A percentile compares a stretch with the other conserved stretches of the same genome.
phyloP scores from a whole-genome alignment of 345 rosid species.

The Eucalyptus decipiens region DNA sequence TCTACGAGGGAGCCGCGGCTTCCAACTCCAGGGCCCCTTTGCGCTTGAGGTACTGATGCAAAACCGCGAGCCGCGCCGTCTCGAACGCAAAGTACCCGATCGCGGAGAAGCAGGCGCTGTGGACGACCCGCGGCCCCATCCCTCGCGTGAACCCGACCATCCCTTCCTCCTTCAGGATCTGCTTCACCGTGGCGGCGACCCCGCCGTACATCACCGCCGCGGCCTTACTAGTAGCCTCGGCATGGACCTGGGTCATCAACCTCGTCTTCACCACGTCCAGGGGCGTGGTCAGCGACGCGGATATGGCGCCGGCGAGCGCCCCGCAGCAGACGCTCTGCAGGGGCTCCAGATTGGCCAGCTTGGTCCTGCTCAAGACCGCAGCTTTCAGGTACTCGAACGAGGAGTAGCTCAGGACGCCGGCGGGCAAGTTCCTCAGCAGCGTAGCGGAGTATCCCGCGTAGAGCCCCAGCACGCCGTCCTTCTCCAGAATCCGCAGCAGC shows the following conservation, averaged over 20 bases:
- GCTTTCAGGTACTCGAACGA: conserved; percentile 87
- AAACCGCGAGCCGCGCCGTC: conserved; percentile 73
- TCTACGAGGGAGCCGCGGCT: not conserved
- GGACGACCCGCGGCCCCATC: conserved; percentile 83
- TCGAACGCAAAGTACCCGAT: conserved; percentile 92
- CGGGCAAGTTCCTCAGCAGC: conserved; percentile 75
- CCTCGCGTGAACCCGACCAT: conserved; percentile 79
- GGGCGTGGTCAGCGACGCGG: conserved; percentile 82
- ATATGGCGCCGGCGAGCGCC: conserved; percentile 90
- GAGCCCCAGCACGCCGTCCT: conserved; percentile 81
- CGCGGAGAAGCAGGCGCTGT: conserved; percentile 89
- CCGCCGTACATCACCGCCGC: conserved; percentile 60
- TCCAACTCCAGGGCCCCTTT: conserved; percentile 15
- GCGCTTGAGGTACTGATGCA: conserved; percentile 58
- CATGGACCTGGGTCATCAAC: conserved; percentile 77
- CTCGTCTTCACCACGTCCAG: conserved; percentile 91
- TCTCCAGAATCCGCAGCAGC: conserved; percentile 55
- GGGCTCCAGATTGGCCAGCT: conserved; percentile 61
- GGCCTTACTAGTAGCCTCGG: conserved; percentile 27
- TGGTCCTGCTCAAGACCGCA: conserved; percentile 51
- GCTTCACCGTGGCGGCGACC: conserved; percentile 48
- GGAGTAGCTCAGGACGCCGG: conserved; percentile 88
- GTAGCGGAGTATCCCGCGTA: conserved; percentile 93
- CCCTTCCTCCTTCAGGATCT: conserved; percentile 87
- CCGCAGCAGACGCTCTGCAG: conserved; percentile 83